phyloP scores from a whole-genome alignment of 2,329 filamentous ascomycete genomes.

The Fusarium udum region DNA sequence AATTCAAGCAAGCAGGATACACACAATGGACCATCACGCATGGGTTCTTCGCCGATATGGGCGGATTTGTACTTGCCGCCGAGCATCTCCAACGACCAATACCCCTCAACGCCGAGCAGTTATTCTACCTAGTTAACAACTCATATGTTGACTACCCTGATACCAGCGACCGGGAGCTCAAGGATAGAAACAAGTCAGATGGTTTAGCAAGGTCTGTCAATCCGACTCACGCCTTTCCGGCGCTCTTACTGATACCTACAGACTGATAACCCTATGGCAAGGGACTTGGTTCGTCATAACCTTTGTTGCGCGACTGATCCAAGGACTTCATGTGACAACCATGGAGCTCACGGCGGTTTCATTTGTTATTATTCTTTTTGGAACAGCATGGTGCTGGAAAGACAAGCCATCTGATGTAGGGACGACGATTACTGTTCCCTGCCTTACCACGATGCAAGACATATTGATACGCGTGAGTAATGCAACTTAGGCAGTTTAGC shows the following conservation, averaged over 20 bases:
- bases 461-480: neutral
- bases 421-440: neutral
- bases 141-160: neutral
- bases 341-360: constrained; percentile 21
- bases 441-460: neutral
- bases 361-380: constrained; percentile 10
- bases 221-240: too few relatives aligned
- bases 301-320: neutral
- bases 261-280: constrained; percentile 14
- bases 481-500: too few relatives aligned
- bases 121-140: constrained; percentile 11
- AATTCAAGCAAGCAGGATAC: neutral
- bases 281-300: constrained; percentile 16
- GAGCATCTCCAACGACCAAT: neutral
- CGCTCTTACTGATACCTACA: neutral
- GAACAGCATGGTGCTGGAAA: constrained; percentile 25
- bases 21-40: constrained; percentile 10
- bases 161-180: neutral
- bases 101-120: constrained; percentile 19
- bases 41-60: constrained; percentile 27
- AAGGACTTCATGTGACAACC: constrained; percentile 13
- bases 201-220: constrained; percentile 2
- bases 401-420: constrained; percentile 16
- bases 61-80: constrained; percentile 2
- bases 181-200: constrained; percentile 15